Percentiles rank a stretch among this genome's conserved stretches.
phyloP scores from a whole-genome alignment of 2,329 filamentous ascomycete species.

The Trichoderma oligosporum region DNA sequence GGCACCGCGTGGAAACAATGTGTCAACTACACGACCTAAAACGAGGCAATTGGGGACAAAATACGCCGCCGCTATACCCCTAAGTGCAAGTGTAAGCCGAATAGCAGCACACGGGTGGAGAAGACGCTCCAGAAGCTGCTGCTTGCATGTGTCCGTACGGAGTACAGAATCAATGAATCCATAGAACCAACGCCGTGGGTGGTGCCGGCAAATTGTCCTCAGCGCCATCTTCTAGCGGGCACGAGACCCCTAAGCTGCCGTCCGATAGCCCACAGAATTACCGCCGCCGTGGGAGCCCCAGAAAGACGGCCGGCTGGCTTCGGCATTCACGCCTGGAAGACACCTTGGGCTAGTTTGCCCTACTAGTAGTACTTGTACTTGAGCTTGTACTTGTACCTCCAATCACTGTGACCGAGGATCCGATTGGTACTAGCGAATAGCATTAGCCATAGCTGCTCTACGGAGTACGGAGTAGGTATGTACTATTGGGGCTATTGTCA shows the following conservation, averaged over 20 bases:
- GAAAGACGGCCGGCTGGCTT: slow-evolving; percentile 17
- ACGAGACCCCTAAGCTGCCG: background rate
- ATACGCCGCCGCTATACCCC: slow-evolving; percentile 45
- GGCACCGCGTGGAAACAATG: slow-evolving; percentile 6
- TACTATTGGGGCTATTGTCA: too few species aligned
- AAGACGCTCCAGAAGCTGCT: background rate
- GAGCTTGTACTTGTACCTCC: background rate
- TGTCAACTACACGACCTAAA: slow-evolving; percentile 11
- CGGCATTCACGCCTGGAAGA: slow-evolving; percentile 15
- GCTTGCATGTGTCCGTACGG: too few species aligned
- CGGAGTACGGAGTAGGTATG: too few species aligned
- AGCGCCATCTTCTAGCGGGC: background rate
- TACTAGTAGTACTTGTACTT: too few species aligned
- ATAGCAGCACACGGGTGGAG: slow-evolving; percentile 27
- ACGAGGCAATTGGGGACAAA: slow-evolving; percentile 6
- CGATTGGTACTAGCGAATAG: too few species aligned
- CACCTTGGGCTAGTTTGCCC: slow-evolving; percentile 6
- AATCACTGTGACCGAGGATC: background rate
- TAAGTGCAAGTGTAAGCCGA: slow-evolving; percentile 52
- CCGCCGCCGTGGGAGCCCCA: slow-evolving; percentile 3
- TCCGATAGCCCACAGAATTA: slow-evolving; percentile 2
- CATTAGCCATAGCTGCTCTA: too few species aligned
- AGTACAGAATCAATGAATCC: too few species aligned
- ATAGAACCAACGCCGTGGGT: background rate
- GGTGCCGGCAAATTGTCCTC: background rate